These are phyloP conservation scores for Astrocystis sublimbata DNA, from an alignment of 495 filamentous ascomycete genomes.

Conservation along the genomic window DNA sequence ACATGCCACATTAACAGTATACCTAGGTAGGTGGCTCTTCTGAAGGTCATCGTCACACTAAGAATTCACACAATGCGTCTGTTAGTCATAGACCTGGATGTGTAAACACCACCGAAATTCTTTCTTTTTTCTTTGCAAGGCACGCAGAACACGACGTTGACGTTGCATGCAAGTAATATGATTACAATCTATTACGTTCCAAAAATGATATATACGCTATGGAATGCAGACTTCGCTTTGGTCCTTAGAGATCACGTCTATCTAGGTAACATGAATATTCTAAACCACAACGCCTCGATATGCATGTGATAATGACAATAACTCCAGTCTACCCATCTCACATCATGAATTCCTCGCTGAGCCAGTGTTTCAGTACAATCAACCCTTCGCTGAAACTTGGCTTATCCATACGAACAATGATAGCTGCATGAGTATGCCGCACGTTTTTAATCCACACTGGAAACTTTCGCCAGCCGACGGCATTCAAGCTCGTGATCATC, in stretches of 20 bases:
- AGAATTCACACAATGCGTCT: too few species aligned
- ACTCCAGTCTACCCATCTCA: constrained; percentile 30
- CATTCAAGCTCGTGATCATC: constrained; percentile 77
- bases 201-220: neutral
- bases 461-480: constrained; percentile 76
- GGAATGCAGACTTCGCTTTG: neutral
- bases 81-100: too few species aligned
- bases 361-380: constrained; percentile 79
- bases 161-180: neutral
- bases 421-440: constrained; percentile 82
- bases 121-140: too few species aligned
- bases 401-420: constrained; percentile 72
- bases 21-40: too few species aligned
- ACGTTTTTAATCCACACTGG: constrained; percentile 82
- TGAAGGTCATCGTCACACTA: too few species aligned
- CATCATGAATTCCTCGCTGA: constrained; percentile 69
- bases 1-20: too few species aligned
- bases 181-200: neutral
- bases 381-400: constrained; percentile 70
- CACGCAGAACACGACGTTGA: neutral
- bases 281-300: neutral
- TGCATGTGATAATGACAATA: neutral
- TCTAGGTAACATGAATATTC: neutral
- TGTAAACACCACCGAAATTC: too few species aligned
- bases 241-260: neutral